Evolutionary conservation across 169 alveolate genomes (phyloP), one percentile per base, ranked within the genome.

Genomic region (Cryptosporidium parvum): DNA sequence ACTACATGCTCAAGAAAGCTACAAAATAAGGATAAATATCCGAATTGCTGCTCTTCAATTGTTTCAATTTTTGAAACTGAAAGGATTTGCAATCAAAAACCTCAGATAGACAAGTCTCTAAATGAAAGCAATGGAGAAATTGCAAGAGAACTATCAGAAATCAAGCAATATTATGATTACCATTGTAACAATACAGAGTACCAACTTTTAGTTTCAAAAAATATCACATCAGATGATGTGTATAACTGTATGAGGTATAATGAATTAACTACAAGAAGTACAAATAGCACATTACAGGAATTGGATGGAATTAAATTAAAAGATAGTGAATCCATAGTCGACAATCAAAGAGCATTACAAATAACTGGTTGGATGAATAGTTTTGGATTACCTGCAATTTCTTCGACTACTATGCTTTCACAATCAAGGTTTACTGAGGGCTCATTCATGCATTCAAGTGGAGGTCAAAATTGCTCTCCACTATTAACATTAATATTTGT

Each of bases 381-480:
- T 23, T 73, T 73, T 56, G 56, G 71, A 0, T 8, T 73, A 26
- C 86, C 86, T 4, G 6, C 42, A 10, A 53, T 44, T 73, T 73
- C 86, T 12, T 21, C 51, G 4, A 51, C 35, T 53, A 53, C 62
- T 18, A 9, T 73, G 16, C 52, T 73, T 39, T 51, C 86, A 3
- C 86, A 73, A 23, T 73, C 86, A 31, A 73, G 44, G 29, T 37
- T 44, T 14, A 73, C 86, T 56, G 61, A 73, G 23, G 86, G 86
- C 7, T 73, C 86, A 51, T 73, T 73, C 51, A 18, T 73, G 48
- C 61, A 29, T 58, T 5, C 70, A 26, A 42, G 10, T 12, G 39
- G 26, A 26, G 86, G 86, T 37, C 70, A 42, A 59, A 73, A 59
- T n/a, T 73, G 86, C 29, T 73, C 86, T 35, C 86, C 86, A 37